Evolutionary conservation across 768 basidiomycete genomes (phyloP).

Genomic region (Exsudoporus frostii): DNA sequence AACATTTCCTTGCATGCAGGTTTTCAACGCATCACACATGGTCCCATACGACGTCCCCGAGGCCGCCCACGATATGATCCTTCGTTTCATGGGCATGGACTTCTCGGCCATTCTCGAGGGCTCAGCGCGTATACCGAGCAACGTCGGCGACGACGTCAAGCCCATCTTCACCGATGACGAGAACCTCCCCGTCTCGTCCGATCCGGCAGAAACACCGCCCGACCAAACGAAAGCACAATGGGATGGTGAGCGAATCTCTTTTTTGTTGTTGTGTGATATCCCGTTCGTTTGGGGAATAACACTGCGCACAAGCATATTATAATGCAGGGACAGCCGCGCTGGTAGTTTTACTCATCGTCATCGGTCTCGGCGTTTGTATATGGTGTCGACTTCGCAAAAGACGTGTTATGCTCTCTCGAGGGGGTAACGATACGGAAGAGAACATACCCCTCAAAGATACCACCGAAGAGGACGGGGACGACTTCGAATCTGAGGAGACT

Average conservation of each 20-base stretch:
- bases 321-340: slow-evolving; percentile 87
- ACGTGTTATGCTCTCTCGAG: slow-evolving; percentile 25
- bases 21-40: slow-evolving; percentile 97
- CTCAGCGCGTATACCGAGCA: slow-evolving; percentile 77
- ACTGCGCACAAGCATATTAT: slow-evolving; percentile 68
- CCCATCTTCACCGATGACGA: slow-evolving; percentile 54
- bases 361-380: slow-evolving; percentile 68
- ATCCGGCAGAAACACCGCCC: slow-evolving; percentile 52
- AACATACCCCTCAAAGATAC: slow-evolving; percentile 59
- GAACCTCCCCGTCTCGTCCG: slow-evolving; percentile 35
- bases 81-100: slow-evolving; percentile 94
- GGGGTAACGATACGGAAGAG: slow-evolving; percentile 47
- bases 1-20: slow-evolving; percentile 37
- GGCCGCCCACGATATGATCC: slow-evolving; percentile 94
- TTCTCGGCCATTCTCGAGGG: slow-evolving; percentile 78
- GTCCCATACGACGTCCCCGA: slow-evolving; percentile 84
- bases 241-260: slow-evolving; percentile 62
- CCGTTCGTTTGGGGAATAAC: neutral
- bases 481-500: slow-evolving; percentile 41
- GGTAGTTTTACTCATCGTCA: slow-evolving; percentile 71
- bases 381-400: slow-evolving; percentile 58
- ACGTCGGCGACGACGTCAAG: slow-evolving; percentile 70
- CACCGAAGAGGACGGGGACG: slow-evolving; percentile 35
- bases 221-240: slow-evolving; percentile 84
- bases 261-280: neutral